phyloP scores from a whole-genome alignment of 306 rosid genomes.

The Biancaea sappan region DNA sequence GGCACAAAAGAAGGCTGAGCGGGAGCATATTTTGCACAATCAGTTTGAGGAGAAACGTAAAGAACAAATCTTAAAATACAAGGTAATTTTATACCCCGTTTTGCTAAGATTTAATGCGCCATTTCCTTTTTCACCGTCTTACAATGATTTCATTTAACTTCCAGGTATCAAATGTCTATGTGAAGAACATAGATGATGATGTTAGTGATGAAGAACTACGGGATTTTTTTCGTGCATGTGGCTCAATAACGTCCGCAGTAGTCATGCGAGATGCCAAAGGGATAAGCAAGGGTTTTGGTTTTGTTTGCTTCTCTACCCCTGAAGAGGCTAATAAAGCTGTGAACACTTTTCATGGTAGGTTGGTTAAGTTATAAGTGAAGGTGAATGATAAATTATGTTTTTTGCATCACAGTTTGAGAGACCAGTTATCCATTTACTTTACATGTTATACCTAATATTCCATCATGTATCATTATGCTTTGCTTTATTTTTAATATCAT shows the following conservation, averaged over 20 bases:
- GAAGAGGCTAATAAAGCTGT: constrained; percentile 93
- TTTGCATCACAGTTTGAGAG: neutral
- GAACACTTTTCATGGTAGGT: constrained; percentile 72
- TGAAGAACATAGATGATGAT: constrained; percentile 84
- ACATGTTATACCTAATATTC: neutral
- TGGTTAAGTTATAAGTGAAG: constrained; percentile 9
- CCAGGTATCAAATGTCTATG: constrained; percentile 84
- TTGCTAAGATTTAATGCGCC: neutral
- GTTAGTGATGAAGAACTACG: constrained; percentile 66
- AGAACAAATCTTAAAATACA: constrained; percentile 66
- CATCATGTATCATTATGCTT: neutral
- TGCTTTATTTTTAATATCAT: neutral
- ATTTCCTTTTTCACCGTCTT: constrained; percentile 24
- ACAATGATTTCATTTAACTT: constrained; percentile 26
- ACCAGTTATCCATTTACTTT: neutral
- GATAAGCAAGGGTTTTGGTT: constrained; percentile 86
- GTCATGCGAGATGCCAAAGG: constrained; percentile 81
- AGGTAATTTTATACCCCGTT: constrained; percentile 44
- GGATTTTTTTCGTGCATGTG: constrained; percentile 68
- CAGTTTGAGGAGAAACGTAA: constrained; percentile 80
- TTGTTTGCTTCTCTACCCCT: constrained; percentile 81
- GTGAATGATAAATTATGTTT: neutral
- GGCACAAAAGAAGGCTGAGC: constrained; percentile 90
- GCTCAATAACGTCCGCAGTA: constrained; percentile 82
- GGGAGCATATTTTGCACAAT: constrained; percentile 64